These are phyloP conservation scores for Phytophthora pinifolia DNA, from an alignment of 352 stramenopile genomes.

Conservation along the genomic window DNA sequence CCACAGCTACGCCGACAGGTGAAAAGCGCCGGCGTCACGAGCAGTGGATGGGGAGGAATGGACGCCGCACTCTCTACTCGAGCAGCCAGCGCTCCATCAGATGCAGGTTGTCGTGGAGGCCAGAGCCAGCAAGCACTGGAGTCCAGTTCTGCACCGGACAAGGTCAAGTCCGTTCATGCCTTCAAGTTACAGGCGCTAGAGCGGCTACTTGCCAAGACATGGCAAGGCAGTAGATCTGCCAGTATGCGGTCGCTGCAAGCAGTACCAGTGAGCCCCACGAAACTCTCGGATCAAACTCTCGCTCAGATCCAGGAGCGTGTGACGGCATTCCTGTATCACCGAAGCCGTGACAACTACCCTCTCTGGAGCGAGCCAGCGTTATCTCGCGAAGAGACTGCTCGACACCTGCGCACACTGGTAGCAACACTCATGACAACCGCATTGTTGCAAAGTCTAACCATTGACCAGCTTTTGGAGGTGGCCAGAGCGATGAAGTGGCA, in stretches of 20 bases:
- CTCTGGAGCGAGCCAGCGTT: conserved; percentile 55
- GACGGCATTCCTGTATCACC: conserved; percentile 54
- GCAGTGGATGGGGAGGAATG: neutral
- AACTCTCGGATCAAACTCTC: conserved; percentile 33
- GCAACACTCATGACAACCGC: conserved; percentile 29
- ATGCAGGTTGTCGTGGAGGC: conserved; percentile 3
- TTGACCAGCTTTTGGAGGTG: conserved; percentile 63
- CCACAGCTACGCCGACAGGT: conserved; percentile 3
- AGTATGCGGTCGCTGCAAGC: conserved; percentile 17
- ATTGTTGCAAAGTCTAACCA: conserved; percentile 36
- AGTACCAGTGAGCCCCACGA: neutral
- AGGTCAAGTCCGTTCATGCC: conserved; percentile 41
- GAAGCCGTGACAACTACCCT: conserved; percentile 56
- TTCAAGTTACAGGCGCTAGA: conserved; percentile 70
- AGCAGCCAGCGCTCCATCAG: conserved; percentile 16
- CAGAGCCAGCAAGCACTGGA: conserved; percentile 17
- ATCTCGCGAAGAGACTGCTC: conserved; percentile 50
- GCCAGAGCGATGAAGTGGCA: conserved; percentile 41
- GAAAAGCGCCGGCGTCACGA: conserved; percentile 18
- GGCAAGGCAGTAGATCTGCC: conserved; percentile 16
- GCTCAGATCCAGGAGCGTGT: conserved; percentile 56
- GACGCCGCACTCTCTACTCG: neutral
- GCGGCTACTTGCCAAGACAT: conserved; percentile 34
- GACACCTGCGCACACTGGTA: conserved; percentile 40
- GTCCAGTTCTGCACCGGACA: conserved; percentile 10